These are phyloP conservation scores for Microdochium bolleyi DNA, from an alignment of 2,329 filamentous ascomycete species.

Conservation along the genomic window DNA sequence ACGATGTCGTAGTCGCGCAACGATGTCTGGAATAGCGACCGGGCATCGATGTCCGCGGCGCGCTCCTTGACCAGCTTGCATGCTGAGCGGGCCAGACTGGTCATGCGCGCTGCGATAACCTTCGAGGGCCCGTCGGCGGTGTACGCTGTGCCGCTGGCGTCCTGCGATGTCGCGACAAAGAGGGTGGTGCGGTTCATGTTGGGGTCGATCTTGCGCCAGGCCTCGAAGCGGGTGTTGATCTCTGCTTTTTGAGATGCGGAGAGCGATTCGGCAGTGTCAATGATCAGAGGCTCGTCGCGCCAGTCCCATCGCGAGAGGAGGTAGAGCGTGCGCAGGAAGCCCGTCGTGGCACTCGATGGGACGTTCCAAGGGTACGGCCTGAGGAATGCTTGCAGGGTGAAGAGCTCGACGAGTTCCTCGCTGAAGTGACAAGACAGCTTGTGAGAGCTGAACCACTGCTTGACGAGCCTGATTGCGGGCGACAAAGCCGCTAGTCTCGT, in stretches of 20 bases:
- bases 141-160: slow-evolving; percentile 72
- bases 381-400: slow-evolving; percentile 71
- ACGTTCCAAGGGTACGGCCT: slow-evolving; percentile 72
- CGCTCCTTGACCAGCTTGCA: slow-evolving; percentile 50
- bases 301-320: slow-evolving; percentile 89
- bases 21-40: slow-evolving; percentile 63
- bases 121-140: slow-evolving; percentile 65
- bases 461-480: slow-evolving; percentile 73
- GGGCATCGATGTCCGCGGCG: slow-evolving; percentile 43
- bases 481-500: slow-evolving; percentile 76
- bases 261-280: slow-evolving; percentile 66
- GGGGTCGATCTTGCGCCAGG: slow-evolving; percentile 83
- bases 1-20: slow-evolving; percentile 78
- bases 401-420: slow-evolving; percentile 76
- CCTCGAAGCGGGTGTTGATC: slow-evolving; percentile 66
- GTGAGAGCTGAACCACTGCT: slow-evolving; percentile 84
- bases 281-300: slow-evolving; percentile 71
- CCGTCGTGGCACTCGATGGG: slow-evolving; percentile 70
- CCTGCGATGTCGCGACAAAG: slow-evolving; percentile 73
- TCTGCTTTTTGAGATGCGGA: slow-evolving; percentile 49
- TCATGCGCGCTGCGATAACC: slow-evolving; percentile 79
- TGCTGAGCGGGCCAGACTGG: slow-evolving; percentile 70
- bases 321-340: slow-evolving; percentile 72
- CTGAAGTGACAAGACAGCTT: slow-evolving; percentile 69
- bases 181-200: slow-evolving; percentile 76